These are phyloP conservation scores for Trichoderma guizhouense DNA, from an alignment of 2,329 filamentous ascomycete genomes.

Conservation along the genomic window DNA sequence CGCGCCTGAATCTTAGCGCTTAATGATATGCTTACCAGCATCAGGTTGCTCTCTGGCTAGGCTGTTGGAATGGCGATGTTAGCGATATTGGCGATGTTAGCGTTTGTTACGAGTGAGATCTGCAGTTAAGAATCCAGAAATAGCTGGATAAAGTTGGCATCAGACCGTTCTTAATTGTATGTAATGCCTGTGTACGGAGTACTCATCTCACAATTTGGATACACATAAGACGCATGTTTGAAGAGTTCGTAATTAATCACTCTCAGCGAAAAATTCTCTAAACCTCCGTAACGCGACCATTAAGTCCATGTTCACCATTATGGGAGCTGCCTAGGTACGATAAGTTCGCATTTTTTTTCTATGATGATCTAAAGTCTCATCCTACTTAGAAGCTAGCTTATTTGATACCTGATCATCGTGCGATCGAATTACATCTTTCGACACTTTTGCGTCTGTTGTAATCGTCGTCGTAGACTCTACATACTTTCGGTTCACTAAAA, in stretches of 20 bases:
- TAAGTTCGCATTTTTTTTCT: not conserved
- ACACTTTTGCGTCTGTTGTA: not conserved
- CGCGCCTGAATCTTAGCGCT: not conserved
- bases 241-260: not conserved
- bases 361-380: not conserved
- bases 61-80: not conserved
- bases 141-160: not conserved
- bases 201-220: no score
- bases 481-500: not conserved
- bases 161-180: not conserved
- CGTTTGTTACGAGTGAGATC: no score
- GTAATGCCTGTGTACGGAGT: not conserved
- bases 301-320: not conserved
- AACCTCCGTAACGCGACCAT: no score
- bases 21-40: not conserved
- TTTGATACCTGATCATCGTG: not conserved
- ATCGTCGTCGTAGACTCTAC: not conserved
- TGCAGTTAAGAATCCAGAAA: no score
- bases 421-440: not conserved
- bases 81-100: not conserved
- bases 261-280: not conserved
- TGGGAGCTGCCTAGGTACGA: not conserved
- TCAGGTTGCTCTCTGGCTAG: not conserved
- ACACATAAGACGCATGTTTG: no score
- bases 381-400: not conserved